These are phyloP conservation scores for Cotoneaster glaucophyllus DNA, from an alignment of 306 rosid species.

Conservation along the genomic window DNA sequence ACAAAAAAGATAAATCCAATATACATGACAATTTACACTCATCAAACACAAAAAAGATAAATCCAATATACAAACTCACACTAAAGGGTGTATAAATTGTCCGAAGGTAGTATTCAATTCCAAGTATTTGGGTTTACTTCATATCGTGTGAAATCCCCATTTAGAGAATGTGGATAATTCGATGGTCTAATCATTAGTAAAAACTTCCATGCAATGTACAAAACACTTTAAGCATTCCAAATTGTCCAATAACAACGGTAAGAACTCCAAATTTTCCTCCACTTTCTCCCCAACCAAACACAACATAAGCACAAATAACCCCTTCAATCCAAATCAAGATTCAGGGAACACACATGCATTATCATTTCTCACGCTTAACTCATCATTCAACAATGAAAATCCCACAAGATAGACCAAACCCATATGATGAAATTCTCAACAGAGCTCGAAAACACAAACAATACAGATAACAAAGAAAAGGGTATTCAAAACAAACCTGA, in stretches of 20 bases:
- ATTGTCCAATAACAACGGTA: background rate
- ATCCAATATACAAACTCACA: no score
- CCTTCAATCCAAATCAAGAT: background rate
- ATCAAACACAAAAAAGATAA: no score
- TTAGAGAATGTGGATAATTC: no score
- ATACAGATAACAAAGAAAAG: conserved; percentile 4
- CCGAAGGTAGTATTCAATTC: background rate
- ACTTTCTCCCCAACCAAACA: background rate
- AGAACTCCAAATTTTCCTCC: background rate
- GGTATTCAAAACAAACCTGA: conserved; percentile 35
- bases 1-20: no score
- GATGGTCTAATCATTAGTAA: no score
- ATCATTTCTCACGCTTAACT: background rate
- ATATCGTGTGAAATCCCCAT: no score
- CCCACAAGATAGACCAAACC: background rate
- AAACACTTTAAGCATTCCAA: no score
- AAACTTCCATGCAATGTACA: no score
- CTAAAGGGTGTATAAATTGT: no score
- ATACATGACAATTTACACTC: no score
- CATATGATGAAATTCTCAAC: background rate
- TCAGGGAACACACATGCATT: background rate
- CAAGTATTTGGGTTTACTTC: no score
- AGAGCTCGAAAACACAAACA: background rate
- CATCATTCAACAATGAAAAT: background rate
- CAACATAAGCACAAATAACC: background rate